Conservation (phyloP, 179 eudicot genomes). For the Beta corolliflora region DNA sequence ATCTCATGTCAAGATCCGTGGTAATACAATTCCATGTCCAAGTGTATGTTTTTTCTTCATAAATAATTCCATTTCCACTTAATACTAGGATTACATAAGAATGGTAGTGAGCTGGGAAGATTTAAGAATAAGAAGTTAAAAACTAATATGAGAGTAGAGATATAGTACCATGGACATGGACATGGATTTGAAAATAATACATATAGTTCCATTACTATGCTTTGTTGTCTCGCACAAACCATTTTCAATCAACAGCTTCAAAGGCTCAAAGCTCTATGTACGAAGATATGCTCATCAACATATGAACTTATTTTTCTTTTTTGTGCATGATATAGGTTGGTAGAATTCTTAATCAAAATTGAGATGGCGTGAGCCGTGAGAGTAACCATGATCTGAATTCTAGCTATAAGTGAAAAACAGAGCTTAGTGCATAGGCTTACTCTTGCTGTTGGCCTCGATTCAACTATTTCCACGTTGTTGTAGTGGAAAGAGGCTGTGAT, state of each 20-base stretch:
- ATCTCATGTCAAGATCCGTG: not conserved
- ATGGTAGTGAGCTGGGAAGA: too few relatives aligned
- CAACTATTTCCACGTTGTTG: conserved; percentile 90
- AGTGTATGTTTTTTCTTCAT: too few relatives aligned
- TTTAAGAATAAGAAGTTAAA: too few relatives aligned
- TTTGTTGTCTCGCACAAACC: not conserved
- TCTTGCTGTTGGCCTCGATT: conserved; percentile 65
- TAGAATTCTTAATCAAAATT: conserved; percentile 22
- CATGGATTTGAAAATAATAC: too few relatives aligned
- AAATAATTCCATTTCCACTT: too few relatives aligned
- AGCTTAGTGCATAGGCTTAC: conserved; percentile 14
- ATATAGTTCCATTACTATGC: not conserved
- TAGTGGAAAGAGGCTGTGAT: conserved; percentile 89
- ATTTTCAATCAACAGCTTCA: not conserved
- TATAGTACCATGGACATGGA: too few relatives aligned
- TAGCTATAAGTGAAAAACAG: not conserved
- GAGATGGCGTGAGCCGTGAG: not conserved
- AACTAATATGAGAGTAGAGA: too few relatives aligned
- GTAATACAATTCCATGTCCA: too few relatives aligned
- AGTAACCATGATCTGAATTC: not conserved
- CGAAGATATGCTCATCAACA: not conserved
- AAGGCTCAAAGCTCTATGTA: not conserved
- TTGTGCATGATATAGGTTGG: not conserved
- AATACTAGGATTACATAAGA: too few relatives aligned
- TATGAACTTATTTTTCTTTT: not conserved